Evolutionary conservation across 1,284 basidiomycete genomes (phyloP), one percentile per base, ranked within the genome.

Genomic region (Apiotrichum sp.): DNA sequence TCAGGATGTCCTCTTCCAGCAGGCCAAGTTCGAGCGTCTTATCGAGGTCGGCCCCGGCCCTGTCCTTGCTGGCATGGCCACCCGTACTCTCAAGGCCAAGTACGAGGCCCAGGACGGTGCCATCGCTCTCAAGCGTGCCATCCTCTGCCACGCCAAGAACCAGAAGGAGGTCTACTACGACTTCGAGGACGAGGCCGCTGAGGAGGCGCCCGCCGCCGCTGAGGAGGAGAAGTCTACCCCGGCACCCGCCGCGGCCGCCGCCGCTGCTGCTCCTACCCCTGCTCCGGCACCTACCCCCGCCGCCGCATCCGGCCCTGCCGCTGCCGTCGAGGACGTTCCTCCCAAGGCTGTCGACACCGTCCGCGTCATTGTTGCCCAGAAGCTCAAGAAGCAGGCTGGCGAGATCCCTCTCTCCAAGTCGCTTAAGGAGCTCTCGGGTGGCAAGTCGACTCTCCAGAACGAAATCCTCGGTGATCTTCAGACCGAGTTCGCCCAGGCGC

Each of bases 361-460:
- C 41, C 82, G 84, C 50, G 83, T 86, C 67, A 87, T 98, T 73
- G 87, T 98, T 58, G 92, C 95, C 1, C 95, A 98, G 80, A 98
- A 98, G 79, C 81, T 98, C 71, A 98, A 98, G 86, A 98, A 98
- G 82, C 84, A 81, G 59, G 82, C 93, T 39, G 82, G 86, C 52
- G 95, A 98, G 66, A 80, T 98, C 53, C 88, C 92, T 3, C 81
- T 93, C n/a, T 83, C 85, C 62, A 98, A 98, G 77, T 88, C 92
- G 1, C 93, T 98, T 81, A 98, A 98, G 78, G 95, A 98, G 71
- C 86, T 98, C 58, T 93, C 97, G 51, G 93, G 92, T 43, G 96
- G 96, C 65, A 98, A 98, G 79, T 98, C 93, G 31, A 98, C 96
- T 1, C 80, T 98, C 56, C 93, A 96, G 77, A 97, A 98, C 74